Evolutionary conservation across 1,284 basidiomycete genomes (phyloP).

Genomic region (Fomitopsis palustris): DNA sequence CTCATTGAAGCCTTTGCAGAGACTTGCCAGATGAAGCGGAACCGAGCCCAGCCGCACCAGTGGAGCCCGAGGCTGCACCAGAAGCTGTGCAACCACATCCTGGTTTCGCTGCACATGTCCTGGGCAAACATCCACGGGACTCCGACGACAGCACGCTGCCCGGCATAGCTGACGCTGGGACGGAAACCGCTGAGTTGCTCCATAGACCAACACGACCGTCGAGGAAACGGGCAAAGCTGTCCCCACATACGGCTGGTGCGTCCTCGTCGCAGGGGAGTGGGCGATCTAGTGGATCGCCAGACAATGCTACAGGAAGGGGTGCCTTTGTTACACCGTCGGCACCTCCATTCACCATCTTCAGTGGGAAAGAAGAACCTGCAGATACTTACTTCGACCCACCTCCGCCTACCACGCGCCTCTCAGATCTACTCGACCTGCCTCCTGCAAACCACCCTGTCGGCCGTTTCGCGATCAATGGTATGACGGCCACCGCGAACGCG

Average conservation of each 20-base stretch:
- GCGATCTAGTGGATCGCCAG: background rate
- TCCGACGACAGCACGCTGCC: slow-evolving; percentile 38
- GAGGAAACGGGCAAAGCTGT: slow-evolving; percentile 51
- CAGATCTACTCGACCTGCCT: slow-evolving; percentile 45
- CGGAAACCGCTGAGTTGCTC: slow-evolving; percentile 36
- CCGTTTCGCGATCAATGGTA: slow-evolving; percentile 10
- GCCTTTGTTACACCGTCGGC: slow-evolving; percentile 9
- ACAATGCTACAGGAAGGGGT: background rate
- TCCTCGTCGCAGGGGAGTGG: background rate
- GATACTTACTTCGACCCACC: slow-evolving; percentile 21
- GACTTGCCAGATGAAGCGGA: background rate
- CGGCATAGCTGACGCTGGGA: slow-evolving; percentile 38
- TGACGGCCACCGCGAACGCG: slow-evolving; percentile 41
- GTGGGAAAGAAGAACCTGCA: slow-evolving; percentile 28
- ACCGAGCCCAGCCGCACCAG: background rate
- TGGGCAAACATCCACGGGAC: slow-evolving; percentile 60
- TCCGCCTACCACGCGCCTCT: slow-evolving; percentile 38
- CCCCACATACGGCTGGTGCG: slow-evolving; percentile 2
- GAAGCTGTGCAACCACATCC: slow-evolving; percentile 1
- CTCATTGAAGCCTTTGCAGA: background rate
- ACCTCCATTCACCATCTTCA: slow-evolving; percentile 27
- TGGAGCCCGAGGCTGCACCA: slow-evolving; percentile 18
- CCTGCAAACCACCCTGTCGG: slow-evolving; percentile 7
- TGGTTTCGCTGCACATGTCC: slow-evolving; percentile 27
- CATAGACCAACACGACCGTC: slow-evolving; percentile 36